Base-by-base conservation (phyloP, 768 basidiomycete genomes). In the Coprinopsis marcescibilis region DNA sequence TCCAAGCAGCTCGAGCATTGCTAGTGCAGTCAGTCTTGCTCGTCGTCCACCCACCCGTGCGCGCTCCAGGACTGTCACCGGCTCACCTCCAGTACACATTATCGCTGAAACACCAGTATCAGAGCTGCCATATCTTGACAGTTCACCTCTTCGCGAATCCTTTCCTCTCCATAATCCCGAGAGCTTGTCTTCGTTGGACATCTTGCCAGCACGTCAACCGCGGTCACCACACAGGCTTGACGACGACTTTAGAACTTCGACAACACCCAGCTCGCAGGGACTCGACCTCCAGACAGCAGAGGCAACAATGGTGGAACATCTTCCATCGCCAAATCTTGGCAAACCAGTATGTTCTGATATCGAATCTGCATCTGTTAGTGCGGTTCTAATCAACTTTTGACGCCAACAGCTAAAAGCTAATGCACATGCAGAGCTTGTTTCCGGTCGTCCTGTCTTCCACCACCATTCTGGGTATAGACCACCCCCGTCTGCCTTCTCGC, bases 21-120 rank as follows among this genome's bases (percentile, higher is more conserved):
- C 63, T 45, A 80, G 76, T 55, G 69, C n/a, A n/a, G n/a, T n/a
- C n/a, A n/a, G 67, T 55, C 73, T 83, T 38, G 59, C 70, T 26
- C 76, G 80, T 52, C 73, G 77, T 38, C 64, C 76, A n/a, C 64
- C 75, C 50, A 74, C 71, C 35, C 68, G 77, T 57, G 66, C 73
- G 51, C 76, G 80, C 62, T 78, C 77, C 43, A 69, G 60, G 58
- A 78, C 80, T 19, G 63, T 75, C 45, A 75, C 72, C 21, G 59
- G 64, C 37, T 53, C 62, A 51, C 51, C 61, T 37, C 49, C 52
- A 34, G 47, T 60, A 45, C 58, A 56, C 26, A 60, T 57, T 23
- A 52, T 45, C 45, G 61, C 52, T 53, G 49, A 42, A 57, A 49
- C 48, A 44, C 61, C 52, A 45, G 29, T 53, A 29, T 61, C 65